Conservation (phyloP, 2,329 filamentous ascomycete species). For the Xylariaceae sp. region DNA sequence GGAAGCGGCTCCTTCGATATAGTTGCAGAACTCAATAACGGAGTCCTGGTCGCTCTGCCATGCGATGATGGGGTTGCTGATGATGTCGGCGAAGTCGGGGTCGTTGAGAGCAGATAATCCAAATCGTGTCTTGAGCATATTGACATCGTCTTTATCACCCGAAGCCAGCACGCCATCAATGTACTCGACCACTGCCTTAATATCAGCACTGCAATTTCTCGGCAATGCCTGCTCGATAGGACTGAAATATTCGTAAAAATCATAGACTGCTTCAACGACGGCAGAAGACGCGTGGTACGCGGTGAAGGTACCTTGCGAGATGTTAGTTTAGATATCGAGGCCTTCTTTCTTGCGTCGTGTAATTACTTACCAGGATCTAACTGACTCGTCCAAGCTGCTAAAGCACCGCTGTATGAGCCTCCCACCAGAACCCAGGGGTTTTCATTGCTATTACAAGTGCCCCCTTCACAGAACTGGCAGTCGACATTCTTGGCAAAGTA, state of each 20-base stretch:
- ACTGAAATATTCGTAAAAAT: conserved; percentile 57
- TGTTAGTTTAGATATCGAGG: neutral
- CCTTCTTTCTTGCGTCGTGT: neutral
- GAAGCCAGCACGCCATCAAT: conserved; percentile 50
- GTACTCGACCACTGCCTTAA: conserved; percentile 53
- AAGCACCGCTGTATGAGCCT: conserved; percentile 58
- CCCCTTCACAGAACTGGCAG: conserved; percentile 49
- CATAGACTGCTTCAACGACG: conserved; percentile 53
- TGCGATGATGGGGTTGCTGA: conserved; percentile 50
- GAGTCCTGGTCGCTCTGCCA: conserved; percentile 43
- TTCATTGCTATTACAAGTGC: conserved; percentile 48
- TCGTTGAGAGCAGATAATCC: conserved; percentile 42
- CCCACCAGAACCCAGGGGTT: conserved; percentile 61
- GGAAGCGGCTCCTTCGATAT: conserved; percentile 38
- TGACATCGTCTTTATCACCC: conserved; percentile 45
- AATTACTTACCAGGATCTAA: conserved; percentile 50
- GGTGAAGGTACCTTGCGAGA: conserved; percentile 45
- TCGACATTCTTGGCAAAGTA: conserved; percentile 45
- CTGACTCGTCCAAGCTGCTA: conserved; percentile 55
- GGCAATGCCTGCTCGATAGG: conserved; percentile 56
- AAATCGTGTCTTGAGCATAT: conserved; percentile 50
- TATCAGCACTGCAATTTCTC: conserved; percentile 54
- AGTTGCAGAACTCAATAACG: conserved; percentile 49
- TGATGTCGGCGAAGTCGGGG: conserved; percentile 51
- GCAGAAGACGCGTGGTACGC: conserved; percentile 59